Percentiles rank a stretch among this genome's conserved stretches.
Conservation (phyloP, 352 stramenopile species). For the Phytophthora sp. region DNA sequence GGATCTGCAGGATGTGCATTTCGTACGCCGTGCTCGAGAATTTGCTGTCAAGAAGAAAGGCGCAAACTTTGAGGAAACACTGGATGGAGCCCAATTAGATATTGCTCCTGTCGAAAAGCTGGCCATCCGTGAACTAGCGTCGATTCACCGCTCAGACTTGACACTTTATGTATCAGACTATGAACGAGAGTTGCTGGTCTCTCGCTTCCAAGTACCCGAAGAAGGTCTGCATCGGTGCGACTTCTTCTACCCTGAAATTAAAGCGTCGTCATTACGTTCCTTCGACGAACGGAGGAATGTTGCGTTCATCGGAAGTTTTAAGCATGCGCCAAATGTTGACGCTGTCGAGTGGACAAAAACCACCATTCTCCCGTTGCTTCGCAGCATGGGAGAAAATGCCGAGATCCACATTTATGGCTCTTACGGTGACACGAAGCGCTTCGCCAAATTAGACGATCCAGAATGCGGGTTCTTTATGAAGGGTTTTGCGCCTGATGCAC, state of each 20-base stretch:
- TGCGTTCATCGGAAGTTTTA: slow-evolving; percentile 94
- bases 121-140: slow-evolving; percentile 74
- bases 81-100: slow-evolving; percentile 32
- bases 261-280: slow-evolving; percentile 21
- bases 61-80: slow-evolving; percentile 41
- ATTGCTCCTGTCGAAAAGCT: slow-evolving; percentile 63
- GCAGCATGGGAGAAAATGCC: slow-evolving; percentile 23
- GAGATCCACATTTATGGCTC: slow-evolving; percentile 91
- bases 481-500: slow-evolving; percentile 79
- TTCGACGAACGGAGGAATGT: slow-evolving; percentile 57
- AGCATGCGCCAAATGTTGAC: slow-evolving; percentile 93
- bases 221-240: slow-evolving; percentile 56
- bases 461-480: slow-evolving; percentile 67
- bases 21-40: slow-evolving; percentile 86
- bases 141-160: slow-evolving; percentile 79
- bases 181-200: slow-evolving; percentile 61
- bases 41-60: slow-evolving; percentile 69
- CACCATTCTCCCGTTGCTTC: slow-evolving; percentile 78
- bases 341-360: slow-evolving; percentile 80
- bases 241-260: slow-evolving; percentile 65
- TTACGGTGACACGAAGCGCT: slow-evolving; percentile 61
- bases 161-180: slow-evolving; percentile 78
- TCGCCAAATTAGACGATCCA: slow-evolving; percentile 59
- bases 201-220: slow-evolving; percentile 67
- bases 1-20: slow-evolving; percentile 95